phyloP scores from a whole-genome alignment of 345 rosid genomes.

The Jatropha curcas region DNA sequence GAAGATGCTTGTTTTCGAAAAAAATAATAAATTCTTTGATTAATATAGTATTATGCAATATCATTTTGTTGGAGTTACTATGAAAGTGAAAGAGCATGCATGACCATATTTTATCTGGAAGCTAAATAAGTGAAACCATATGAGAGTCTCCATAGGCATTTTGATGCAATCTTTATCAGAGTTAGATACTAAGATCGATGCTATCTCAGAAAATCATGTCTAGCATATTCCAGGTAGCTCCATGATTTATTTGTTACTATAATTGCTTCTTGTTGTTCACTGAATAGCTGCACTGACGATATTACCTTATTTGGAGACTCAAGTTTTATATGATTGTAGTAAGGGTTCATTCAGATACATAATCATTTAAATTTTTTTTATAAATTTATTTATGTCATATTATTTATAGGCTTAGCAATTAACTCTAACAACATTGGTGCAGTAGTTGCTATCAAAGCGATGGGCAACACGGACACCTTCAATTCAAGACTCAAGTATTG shows the following conservation, averaged over 20 bases:
- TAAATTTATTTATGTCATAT: too few species aligned
- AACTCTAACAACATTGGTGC: not conserved
- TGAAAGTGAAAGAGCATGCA: not conserved
- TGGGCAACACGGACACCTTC: not conserved
- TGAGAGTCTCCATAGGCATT: not conserved
- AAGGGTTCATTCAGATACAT: too few species aligned
- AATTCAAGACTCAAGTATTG: not conserved
- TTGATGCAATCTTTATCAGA: not conserved
- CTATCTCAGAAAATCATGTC: not conserved
- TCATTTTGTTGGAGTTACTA: not conserved
- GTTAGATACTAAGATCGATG: not conserved
- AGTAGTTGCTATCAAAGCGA: not conserved
- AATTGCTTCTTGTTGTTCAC: not conserved
- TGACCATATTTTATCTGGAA: not conserved
- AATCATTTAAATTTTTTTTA: too few species aligned
- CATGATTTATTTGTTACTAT: not conserved
- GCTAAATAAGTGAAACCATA: constrained; percentile 3
- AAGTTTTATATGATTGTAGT: too few species aligned
- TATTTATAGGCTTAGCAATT: too few species aligned
- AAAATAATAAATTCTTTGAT: not conserved
- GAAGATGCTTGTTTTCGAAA: not conserved
- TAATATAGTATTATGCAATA: constrained; percentile 1
- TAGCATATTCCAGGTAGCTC: not conserved
- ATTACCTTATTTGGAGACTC: not conserved
- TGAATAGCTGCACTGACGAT: not conserved